These are phyloP conservation scores for Teratosphaeria viscida DNA, from an alignment of 2,329 filamentous ascomycete species.

Conservation along the genomic window DNA sequence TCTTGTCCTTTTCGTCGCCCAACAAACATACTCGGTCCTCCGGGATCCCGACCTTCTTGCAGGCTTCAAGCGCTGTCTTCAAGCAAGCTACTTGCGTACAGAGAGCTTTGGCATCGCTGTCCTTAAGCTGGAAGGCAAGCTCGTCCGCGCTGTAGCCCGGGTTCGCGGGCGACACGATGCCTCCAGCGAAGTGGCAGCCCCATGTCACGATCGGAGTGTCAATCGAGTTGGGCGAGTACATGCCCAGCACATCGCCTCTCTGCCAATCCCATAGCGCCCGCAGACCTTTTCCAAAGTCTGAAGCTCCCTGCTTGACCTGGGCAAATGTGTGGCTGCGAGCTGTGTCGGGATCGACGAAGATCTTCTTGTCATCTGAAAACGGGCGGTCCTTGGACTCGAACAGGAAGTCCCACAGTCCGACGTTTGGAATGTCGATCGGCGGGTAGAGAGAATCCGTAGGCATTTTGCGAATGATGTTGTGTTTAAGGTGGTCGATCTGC, in stretches of 20 bases:
- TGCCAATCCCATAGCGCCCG: conserved; percentile 65
- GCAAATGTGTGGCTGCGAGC: conserved; percentile 59
- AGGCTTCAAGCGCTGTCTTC: conserved; percentile 53
- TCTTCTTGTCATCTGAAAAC: conserved; percentile 64
- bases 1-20: conserved; percentile 55
- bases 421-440: conserved; percentile 56
- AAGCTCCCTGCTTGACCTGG: conserved; percentile 53
- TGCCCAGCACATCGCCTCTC: conserved; percentile 70
- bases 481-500: neutral
- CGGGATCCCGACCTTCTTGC: conserved; percentile 57
- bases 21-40: conserved; percentile 65
- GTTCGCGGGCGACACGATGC: conserved; percentile 74
- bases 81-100: conserved; percentile 63
- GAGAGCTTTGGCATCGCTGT: conserved; percentile 63
- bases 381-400: conserved; percentile 57
- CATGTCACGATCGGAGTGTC: conserved; percentile 66
- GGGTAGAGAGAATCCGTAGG: conserved; percentile 58
- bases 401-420: conserved; percentile 69
- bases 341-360: conserved; percentile 67
- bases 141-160: conserved; percentile 78
- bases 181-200: conserved; percentile 75
- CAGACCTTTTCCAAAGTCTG: conserved; percentile 72
- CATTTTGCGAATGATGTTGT: conserved; percentile 42
- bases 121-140: conserved; percentile 71
- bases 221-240: conserved; percentile 79